Evolutionary conservation across 2,329 filamentous ascomycete genomes (phyloP), one percentile per base, ranked within the genome.

Genomic region (Mariannaea sp.): DNA sequence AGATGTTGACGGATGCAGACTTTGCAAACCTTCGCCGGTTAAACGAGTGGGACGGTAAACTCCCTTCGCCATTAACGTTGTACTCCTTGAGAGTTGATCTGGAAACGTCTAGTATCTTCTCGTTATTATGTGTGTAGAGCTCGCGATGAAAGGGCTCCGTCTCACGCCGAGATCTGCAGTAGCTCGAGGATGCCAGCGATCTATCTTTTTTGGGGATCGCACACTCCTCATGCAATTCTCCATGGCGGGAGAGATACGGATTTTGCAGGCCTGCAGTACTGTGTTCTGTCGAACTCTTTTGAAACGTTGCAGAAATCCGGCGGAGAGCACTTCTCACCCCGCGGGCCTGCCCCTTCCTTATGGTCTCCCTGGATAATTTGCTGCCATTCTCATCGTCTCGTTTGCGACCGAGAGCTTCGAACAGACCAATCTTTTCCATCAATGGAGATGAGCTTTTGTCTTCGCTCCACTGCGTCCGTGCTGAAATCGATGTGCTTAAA

Each of bases 381-480:
- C 13, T 19, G 7, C 12, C 13, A 8, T 36, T 13, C 8, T 14
- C 2, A 9, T 33, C 4, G 14, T 45, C 20, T 6, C 30, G 41
- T 7, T 52, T 53, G 6, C 24, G 52, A 17, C 57, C 60, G 29
- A 71, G 46, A 13, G 62, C 64, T 36, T 71, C 68, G 42, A 69
- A 71, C 7, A 70, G 52, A 3, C 60, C 57, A 17, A 71, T 70
- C 32, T 60, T 68, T n/a, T 70, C 61, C 39, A 60, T 65, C 38
- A 66, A 36, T 5, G 62, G 60, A 7, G 64, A 64, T n/a, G 42
- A n/a, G 1, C 32, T 17, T 20, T 58, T 56, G 29, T 56, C 41
- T 2, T 49, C 53, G 8, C 35, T 47, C 13, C 46, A 47, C 7
- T 46, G 55, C 7, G 13, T 20, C 13, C 33, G 17, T 6, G 44